These are phyloP conservation scores for Fraxinus sp. DNA, from an alignment of 305 asterid genomes.

Conservation along the genomic window DNA sequence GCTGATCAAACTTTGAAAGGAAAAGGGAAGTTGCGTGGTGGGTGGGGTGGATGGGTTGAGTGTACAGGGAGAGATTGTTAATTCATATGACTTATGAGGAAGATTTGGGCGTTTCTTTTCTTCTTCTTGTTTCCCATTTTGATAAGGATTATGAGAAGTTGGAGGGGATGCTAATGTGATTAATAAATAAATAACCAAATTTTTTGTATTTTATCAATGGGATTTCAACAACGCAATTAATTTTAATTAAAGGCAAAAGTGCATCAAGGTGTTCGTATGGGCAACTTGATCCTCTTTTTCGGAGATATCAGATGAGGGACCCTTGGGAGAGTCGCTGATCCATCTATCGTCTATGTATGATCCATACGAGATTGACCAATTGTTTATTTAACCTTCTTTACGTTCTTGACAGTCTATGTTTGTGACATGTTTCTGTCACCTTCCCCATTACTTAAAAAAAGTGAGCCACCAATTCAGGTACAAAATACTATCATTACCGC, in stretches of 20 bases:
- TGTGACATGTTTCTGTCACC: too few species aligned
- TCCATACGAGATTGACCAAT: too few species aligned
- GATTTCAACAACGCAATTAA: background rate
- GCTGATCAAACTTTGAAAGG: conserved; percentile 17
- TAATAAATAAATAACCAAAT: background rate
- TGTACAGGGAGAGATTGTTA: background rate
- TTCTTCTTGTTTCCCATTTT: background rate
- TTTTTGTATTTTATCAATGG: background rate
- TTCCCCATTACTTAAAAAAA: too few species aligned
- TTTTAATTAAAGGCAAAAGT: background rate
- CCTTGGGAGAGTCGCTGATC: too few species aligned
- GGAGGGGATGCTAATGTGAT: background rate
- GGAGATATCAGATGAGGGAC: too few species aligned
- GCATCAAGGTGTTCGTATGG: too few species aligned
- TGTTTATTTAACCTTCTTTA: too few species aligned
- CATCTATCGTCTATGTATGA: too few species aligned
- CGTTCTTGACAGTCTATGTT: too few species aligned
- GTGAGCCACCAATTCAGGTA: too few species aligned
- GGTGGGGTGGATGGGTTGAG: background rate
- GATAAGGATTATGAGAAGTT: background rate
- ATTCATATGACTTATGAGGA: background rate
- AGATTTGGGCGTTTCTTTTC: background rate
- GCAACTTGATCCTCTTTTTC: too few species aligned
- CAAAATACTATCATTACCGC: too few species aligned
- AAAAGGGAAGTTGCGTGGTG: background rate